These are phyloP conservation scores for Chlorella sorokiniana DNA, from an alignment of 139 green algal species.

Conservation along the genomic window DNA sequence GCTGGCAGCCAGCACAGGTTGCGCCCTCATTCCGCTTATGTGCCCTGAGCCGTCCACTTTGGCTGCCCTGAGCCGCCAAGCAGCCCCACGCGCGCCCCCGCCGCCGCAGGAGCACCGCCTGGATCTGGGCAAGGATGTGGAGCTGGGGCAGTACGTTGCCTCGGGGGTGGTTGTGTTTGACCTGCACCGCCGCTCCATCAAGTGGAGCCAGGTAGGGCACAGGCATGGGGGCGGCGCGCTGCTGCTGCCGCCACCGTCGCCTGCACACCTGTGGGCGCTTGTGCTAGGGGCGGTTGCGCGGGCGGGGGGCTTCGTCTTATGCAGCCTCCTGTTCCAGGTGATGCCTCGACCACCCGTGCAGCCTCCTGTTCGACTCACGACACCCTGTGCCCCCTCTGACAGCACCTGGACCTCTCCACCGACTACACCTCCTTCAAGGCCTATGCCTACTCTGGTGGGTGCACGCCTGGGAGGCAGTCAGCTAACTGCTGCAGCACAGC, in stretches of 20 bases:
- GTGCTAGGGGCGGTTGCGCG: too few relatives aligned
- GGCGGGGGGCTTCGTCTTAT: too few relatives aligned
- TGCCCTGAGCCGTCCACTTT: neutral
- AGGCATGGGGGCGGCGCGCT: neutral
- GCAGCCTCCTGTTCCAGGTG: too few relatives aligned
- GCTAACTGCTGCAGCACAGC: neutral
- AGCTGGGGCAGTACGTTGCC: slow-evolving; percentile 78
- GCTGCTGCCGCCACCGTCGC: too few relatives aligned
- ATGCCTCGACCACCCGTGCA: too few relatives aligned
- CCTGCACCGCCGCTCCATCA: slow-evolving; percentile 69
- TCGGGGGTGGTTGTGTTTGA: slow-evolving; percentile 88
- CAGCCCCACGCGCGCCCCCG: neutral
- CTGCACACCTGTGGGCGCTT: neutral
- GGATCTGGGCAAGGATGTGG: slow-evolving; percentile 62
- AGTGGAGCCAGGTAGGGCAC: slow-evolving; percentile 64
- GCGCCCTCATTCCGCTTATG: neutral
- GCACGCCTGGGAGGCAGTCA: neutral
- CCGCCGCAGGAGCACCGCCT: slow-evolving; percentile 44
- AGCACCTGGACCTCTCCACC: slow-evolving; percentile 95
- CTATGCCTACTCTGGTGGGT: slow-evolving; percentile 69
- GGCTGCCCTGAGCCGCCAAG: neutral
- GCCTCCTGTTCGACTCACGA: too few relatives aligned
- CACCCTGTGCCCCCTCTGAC: neutral
- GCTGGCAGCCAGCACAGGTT: neutral
- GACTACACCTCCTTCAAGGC: slow-evolving; percentile 80